Conservation (phyloP, 176 grass and related monocot species). For the Lolium multiflorum region DNA sequence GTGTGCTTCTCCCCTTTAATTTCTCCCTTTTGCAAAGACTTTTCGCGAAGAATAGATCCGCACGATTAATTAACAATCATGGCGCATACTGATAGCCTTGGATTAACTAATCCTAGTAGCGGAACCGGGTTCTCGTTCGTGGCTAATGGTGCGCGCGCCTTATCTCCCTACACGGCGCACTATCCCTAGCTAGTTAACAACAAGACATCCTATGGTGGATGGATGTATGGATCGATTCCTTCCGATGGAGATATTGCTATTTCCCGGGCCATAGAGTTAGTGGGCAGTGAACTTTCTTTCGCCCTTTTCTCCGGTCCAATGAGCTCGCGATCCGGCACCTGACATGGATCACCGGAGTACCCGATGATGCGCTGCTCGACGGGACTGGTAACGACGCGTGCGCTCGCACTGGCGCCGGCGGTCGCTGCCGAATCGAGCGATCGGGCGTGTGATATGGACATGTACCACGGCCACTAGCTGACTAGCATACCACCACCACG, state of each 20-base stretch:
- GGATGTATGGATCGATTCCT: not conserved
- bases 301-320: not conserved
- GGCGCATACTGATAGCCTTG: not conserved
- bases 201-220: not conserved
- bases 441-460: not conserved
- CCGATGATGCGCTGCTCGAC: not conserved
- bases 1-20: not conserved
- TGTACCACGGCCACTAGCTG: conserved; percentile 1
- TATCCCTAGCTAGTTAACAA: not conserved
- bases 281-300: not conserved
- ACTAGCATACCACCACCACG: not conserved
- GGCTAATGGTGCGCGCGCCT: conserved; percentile 24
- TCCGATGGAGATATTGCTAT: not conserved
- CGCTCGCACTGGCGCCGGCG: not conserved
- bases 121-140: conserved; percentile 43
- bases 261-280: not conserved
- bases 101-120: conserved; percentile 26
- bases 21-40: not conserved
- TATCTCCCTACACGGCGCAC: conserved; percentile 32
- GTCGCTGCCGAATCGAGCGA: not conserved
- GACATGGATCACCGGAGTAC: not conserved
- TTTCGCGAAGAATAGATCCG: conserved; percentile 31
- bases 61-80: conserved; percentile 32
- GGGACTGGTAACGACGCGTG: not conserved
- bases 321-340: conserved; percentile 6